phyloP scores from a whole-genome alignment of 371 early-diverging fungal genomes.

The Rhizopus stolonifer region DNA sequence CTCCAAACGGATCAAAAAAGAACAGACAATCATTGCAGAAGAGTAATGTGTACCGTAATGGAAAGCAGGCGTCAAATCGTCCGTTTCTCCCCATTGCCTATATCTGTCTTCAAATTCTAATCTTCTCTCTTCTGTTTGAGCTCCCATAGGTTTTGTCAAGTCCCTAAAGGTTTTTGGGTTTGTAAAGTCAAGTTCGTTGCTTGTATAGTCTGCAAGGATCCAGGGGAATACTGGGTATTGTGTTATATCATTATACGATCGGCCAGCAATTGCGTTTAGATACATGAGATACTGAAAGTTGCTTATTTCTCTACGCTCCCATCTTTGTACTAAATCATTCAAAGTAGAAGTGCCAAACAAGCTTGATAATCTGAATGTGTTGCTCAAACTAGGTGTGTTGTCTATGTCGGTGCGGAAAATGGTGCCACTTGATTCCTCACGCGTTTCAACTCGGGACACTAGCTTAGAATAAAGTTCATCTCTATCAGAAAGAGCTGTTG shows the following conservation, averaged over 20 bases:
- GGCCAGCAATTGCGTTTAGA: conserved; percentile 81
- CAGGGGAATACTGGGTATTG: conserved; percentile 78
- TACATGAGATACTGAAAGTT: conserved; percentile 90
- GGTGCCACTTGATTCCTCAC: conserved; percentile 41
- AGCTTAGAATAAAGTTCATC: conserved; percentile 71
- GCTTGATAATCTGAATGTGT: conserved; percentile 50
- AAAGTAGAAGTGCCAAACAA: conserved; percentile 72
- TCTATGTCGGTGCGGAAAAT: conserved; percentile 49
- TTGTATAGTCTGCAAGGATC: conserved; percentile 71
- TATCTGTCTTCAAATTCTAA: conserved; percentile 58
- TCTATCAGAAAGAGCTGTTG: conserved; percentile 62
- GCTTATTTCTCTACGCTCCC: conserved; percentile 77
- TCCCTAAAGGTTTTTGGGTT: conserved; percentile 77
- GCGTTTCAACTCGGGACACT: conserved; percentile 51
- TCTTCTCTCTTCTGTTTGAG: conserved; percentile 67
- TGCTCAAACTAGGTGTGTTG: conserved; percentile 22
- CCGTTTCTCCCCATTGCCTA: conserved; percentile 70
- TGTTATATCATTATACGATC: conserved; percentile 67
- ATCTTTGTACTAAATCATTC: conserved; percentile 65
- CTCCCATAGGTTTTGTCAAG: conserved; percentile 85
- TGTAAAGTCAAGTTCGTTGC: conserved; percentile 68
- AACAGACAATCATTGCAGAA: conserved; percentile 82
- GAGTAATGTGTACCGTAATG: conserved; percentile 91
- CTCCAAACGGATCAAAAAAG: conserved; percentile 81
- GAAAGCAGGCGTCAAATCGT: conserved; percentile 71